Evolutionary conservation across 257 asterid species (phyloP).

Genomic region (Knoxia roxburghii): DNA sequence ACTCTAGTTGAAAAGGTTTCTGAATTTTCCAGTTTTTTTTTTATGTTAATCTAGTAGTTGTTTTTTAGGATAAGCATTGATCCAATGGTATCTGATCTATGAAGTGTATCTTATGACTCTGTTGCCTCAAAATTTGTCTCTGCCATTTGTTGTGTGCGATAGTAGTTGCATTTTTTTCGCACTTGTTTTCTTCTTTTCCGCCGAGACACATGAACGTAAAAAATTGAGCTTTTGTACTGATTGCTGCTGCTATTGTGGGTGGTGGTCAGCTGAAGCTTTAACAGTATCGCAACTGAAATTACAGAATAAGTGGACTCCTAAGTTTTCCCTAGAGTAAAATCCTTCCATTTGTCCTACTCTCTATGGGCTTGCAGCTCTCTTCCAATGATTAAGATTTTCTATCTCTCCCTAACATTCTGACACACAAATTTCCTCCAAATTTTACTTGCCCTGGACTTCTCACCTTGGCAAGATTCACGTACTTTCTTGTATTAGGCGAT

Average conservation of each 20-base stretch:
- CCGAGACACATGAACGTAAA: background rate
- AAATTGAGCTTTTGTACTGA: too few relatives aligned
- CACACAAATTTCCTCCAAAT: background rate
- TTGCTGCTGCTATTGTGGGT: background rate
- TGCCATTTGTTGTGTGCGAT: background rate
- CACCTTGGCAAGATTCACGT: background rate
- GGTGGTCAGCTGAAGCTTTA: background rate
- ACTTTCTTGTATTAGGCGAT: too few relatives aligned
- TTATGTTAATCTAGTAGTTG: background rate
- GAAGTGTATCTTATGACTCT: background rate
- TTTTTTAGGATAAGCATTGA: background rate
- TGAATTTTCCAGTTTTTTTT: background rate
- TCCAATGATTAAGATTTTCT: background rate
- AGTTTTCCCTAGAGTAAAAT: background rate
- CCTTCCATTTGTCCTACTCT: background rate
- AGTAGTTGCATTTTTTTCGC: background rate
- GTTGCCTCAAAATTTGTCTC: background rate
- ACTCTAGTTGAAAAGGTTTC: conserved; percentile 85
- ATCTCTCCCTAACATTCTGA: background rate
- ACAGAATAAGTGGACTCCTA: background rate
- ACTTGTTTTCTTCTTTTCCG: background rate
- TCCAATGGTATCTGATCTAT: background rate
- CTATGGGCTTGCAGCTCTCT: background rate
- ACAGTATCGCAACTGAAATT: background rate
- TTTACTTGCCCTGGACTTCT: background rate